phyloP scores from a whole-genome alignment of 2,329 filamentous ascomycete species.

The Aspergillus latus region DNA sequence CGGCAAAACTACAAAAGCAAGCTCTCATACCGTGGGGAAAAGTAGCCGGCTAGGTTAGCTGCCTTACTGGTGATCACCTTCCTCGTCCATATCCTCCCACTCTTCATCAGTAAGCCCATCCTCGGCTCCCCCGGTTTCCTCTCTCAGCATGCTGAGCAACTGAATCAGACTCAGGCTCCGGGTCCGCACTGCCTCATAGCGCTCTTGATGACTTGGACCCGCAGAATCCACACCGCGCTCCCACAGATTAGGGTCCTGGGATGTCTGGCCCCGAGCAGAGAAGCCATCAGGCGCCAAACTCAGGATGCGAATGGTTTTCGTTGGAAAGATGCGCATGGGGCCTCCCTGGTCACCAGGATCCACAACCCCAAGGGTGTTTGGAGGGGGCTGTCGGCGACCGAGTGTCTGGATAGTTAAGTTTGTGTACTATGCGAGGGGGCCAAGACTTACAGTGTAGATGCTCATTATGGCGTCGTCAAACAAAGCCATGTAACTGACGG shows the following conservation, averaged over 20 bases:
- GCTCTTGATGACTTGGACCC: neutral
- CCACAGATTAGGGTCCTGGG: neutral
- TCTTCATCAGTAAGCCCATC: neutral
- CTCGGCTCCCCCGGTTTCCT: neutral
- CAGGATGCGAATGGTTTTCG: conserved; percentile 43
- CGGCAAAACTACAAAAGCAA: too few species aligned
- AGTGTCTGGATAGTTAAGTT: conserved; percentile 26
- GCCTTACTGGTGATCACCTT: neutral
- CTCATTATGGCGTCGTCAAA: conserved; percentile 51
- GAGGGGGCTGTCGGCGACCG: conserved; percentile 28
- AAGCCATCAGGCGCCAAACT: conserved; percentile 34
- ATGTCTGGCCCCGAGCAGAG: neutral
- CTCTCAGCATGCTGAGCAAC: conserved; percentile 4
- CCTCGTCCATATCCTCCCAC: conserved; percentile 3
- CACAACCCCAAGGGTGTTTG: conserved; percentile 21
- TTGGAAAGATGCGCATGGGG: conserved; percentile 37
- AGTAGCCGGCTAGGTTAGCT: neutral
- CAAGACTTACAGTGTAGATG: conserved; percentile 42
- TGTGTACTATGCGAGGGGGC: conserved; percentile 1
- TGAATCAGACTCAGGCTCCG: neutral
- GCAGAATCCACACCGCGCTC: neutral
- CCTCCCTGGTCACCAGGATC: conserved; percentile 22
- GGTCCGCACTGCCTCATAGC: neutral
- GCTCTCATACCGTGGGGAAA: too few species aligned
- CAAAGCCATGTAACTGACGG: conserved; percentile 50